Conservation (phyloP, 805 yeast species). For the Cyberlindnera bimundalis region DNA sequence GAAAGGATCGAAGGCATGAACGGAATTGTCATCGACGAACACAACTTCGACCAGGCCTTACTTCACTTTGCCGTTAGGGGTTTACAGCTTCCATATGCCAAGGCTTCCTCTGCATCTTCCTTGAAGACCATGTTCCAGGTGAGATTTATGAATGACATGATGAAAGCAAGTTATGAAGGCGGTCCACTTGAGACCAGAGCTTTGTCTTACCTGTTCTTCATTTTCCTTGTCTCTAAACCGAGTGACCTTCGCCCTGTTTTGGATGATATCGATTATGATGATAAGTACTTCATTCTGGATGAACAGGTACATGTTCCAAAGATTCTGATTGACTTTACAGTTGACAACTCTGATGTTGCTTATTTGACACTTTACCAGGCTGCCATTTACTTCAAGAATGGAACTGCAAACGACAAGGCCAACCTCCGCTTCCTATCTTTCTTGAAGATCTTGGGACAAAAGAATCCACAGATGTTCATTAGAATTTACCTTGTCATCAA, state of each 20-base stretch:
- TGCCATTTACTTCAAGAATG: conserved; percentile 31
- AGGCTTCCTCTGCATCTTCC: conserved; percentile 44
- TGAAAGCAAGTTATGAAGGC: conserved; percentile 9
- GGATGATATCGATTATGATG: conserved; percentile 34
- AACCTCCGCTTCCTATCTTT: conserved; percentile 33
- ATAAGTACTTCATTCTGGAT: conserved; percentile 31
- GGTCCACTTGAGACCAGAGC: conserved; percentile 8
- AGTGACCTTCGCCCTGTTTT: conserved; percentile 35
- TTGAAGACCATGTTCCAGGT: conserved; percentile 42
- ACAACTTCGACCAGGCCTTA: conserved; percentile 51
- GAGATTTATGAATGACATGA: conserved; percentile 36
- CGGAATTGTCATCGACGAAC: conserved; percentile 36
- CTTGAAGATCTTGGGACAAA: conserved; percentile 30
- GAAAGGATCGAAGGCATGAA: conserved; percentile 40
- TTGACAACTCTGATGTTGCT: conserved; percentile 29
- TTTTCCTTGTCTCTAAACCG: conserved; percentile 34
- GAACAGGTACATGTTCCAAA: conserved; percentile 38
- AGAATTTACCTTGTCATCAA: conserved; percentile 31
- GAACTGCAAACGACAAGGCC: conserved; percentile 34
- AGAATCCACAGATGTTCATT: conserved; percentile 32
- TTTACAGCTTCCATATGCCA: conserved; percentile 52
- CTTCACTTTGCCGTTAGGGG: conserved; percentile 52
- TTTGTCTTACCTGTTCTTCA: conserved; percentile 31
- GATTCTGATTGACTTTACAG: conserved; percentile 31
- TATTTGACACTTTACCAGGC: conserved; percentile 34